Conservation (phyloP, 179 eudicot species). For the Corrigiola litoralis region DNA sequence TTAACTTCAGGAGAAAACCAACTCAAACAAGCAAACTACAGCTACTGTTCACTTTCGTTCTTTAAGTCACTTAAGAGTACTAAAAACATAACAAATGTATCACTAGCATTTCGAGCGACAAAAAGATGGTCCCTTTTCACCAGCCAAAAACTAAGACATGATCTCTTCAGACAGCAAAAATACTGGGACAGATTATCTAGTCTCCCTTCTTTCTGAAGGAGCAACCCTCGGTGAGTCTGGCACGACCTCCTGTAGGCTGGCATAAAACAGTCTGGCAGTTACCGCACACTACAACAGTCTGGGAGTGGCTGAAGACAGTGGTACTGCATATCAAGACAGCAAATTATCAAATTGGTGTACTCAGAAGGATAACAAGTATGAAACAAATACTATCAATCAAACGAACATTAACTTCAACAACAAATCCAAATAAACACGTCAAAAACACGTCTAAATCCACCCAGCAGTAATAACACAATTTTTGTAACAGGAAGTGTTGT, state of each 20-base stretch:
- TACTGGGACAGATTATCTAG: not conserved
- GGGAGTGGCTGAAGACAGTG: slow-evolving; percentile 38
- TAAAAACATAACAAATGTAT: slow-evolving; percentile 3
- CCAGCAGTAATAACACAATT: too few species aligned
- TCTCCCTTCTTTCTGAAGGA: slow-evolving; percentile 53
- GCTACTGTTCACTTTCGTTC: slow-evolving; percentile 1
- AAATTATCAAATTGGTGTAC: not conserved
- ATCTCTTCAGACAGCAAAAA: slow-evolving; percentile 15
- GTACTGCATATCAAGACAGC: slow-evolving; percentile 23
- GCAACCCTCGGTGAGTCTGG: slow-evolving; percentile 54
- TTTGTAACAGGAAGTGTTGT: too few species aligned
- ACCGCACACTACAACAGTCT: slow-evolving; percentile 36
- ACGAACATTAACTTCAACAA: too few species aligned
- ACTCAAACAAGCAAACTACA: slow-evolving; percentile 3
- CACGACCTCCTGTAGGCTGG: slow-evolving; percentile 62
- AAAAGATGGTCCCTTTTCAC: slow-evolving; percentile 1
- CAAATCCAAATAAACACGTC: too few species aligned
- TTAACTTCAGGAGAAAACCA: not conserved
- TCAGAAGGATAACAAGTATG: not conserved
- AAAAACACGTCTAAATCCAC: too few species aligned
- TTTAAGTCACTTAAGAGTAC: not conserved
- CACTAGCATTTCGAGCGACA: slow-evolving; percentile 8
- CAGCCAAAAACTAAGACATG: slow-evolving; percentile 1
- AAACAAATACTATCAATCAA: too few species aligned
- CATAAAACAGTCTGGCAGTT: slow-evolving; percentile 42